Evolutionary conservation across 1,284 basidiomycete species (phyloP), one percentile per base, ranked within the genome.

Genomic region (Quambalaria eucalypti): DNA sequence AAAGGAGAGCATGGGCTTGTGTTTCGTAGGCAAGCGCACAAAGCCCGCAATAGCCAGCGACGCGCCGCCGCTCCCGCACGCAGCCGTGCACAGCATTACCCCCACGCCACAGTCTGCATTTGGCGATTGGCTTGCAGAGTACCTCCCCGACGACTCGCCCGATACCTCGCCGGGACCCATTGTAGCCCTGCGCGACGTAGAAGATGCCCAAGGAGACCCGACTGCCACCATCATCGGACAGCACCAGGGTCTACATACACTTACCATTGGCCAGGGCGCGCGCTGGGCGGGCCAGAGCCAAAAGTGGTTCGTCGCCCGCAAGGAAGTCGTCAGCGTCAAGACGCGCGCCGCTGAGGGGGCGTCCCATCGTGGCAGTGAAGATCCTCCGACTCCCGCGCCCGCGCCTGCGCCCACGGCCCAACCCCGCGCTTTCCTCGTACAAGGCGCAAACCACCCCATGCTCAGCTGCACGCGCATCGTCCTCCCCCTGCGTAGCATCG

Each of bases 1-100:
- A 52, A 81, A 80, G 23, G 93, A 98, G 73, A 91, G 88, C 75
- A 93, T 96, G 86, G 93, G 93, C 0, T 82, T 97, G n/a, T 97
- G 93, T 72, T 97, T 97, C 65, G 85, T 97, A 7, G 93, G 92
- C 26, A 58, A 72, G n/a, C 61, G 72, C 1, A 91, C 76, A 83
- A 85, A 66, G 54, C 79, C 51, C 93, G 93, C 68, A 80, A 81
- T 42, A 78, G 82, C 14, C 93, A 91, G 70, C 76, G 93, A 48
- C 82, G 90, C 89, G 57, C 48, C 74, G 69, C 8, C 16, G 14
- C 28, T 9, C 16, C 16, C 28, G 31, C n/a, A 26, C 31, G 29
- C 25, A 28, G 4, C 21, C 19, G 29, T 12, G 2, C 29, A 19
- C 7, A 19, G 10, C 52, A 19, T 14, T 19, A 23, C 14, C 29